These are phyloP conservation scores for Tilletia indica DNA, from an alignment of 1,284 basidiomycete genomes.

Conservation along the genomic window DNA sequence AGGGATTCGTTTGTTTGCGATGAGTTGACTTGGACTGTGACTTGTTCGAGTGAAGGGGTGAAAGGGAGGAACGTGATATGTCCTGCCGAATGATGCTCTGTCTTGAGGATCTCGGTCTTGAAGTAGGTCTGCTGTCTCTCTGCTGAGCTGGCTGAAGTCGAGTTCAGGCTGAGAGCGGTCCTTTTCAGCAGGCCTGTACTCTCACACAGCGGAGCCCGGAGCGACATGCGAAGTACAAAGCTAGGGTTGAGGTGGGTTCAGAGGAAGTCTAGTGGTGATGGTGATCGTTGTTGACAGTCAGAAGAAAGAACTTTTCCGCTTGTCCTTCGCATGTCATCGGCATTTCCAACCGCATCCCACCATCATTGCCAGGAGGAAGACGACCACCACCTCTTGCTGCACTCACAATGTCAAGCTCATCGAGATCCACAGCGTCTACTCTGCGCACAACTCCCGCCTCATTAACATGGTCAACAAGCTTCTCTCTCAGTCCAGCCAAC, in stretches of 20 bases:
- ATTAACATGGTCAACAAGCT: not conserved
- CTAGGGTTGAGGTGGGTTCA: too few relatives aligned
- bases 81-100: not conserved
- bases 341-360: too few relatives aligned
- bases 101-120: constrained; percentile 5
- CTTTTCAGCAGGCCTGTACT: not conserved
- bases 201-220: too few relatives aligned
- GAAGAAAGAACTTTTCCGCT: too few relatives aligned
- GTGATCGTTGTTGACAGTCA: too few relatives aligned
- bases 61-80: not conserved
- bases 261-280: too few relatives aligned
- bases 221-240: too few relatives aligned
- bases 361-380: too few relatives aligned
- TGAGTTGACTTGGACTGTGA: not conserved
- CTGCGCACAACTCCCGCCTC: too few relatives aligned
- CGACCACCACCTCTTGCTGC: too few relatives aligned
- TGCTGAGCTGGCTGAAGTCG: not conserved
- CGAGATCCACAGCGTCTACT: too few relatives aligned
- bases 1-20: constrained; percentile 23
- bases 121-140: not conserved
- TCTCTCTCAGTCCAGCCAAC: constrained; percentile 21
- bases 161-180: not conserved
- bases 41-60: not conserved
- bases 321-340: too few relatives aligned
- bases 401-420: not conserved